Percentiles rank a stretch among this genome's conserved stretches.
These are phyloP conservation scores for Bacterosira constricta DNA, from an alignment of 108 stramenopile species.

Conservation along the genomic window DNA sequence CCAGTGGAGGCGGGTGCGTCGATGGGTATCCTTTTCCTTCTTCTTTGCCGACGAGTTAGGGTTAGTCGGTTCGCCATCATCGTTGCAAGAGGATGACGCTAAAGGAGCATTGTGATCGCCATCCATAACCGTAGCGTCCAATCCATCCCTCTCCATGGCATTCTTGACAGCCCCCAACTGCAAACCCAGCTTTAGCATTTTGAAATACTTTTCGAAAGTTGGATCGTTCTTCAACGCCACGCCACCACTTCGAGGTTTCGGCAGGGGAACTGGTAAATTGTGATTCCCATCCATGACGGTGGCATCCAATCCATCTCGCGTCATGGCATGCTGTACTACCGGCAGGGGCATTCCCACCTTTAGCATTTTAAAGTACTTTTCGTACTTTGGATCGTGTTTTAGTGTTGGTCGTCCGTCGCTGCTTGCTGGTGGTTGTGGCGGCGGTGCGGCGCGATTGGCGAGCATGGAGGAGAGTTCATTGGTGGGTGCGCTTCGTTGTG, in stretches of 20 bases:
- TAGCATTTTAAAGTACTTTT: slow-evolving; percentile 82
- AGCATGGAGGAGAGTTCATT: not conserved
- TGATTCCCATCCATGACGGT: slow-evolving; percentile 84
- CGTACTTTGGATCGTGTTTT: slow-evolving; percentile 83
- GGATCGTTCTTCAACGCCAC: slow-evolving; percentile 85
- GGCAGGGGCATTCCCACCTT: slow-evolving; percentile 86
- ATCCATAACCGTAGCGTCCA: slow-evolving; percentile 79
- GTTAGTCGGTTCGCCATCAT: not conserved
- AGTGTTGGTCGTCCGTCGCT: slow-evolving; percentile 52
- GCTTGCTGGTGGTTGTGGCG: not conserved
- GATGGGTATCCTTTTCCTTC: slow-evolving; percentile 66
- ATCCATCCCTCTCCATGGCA: slow-evolving; percentile 84
- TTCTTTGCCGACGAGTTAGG: slow-evolving; percentile 24
- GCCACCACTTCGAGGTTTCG: slow-evolving; percentile 32
- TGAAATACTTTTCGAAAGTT: slow-evolving; percentile 84
- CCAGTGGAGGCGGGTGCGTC: slow-evolving; percentile 91
- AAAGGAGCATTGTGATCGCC: slow-evolving; percentile 85
- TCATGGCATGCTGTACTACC: slow-evolving; percentile 89
- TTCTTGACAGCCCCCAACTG: slow-evolving; percentile 91
- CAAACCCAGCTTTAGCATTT: slow-evolving; percentile 91
- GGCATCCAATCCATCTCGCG: slow-evolving; percentile 80
- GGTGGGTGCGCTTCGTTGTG: too few relatives aligned
- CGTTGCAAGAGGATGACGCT: not conserved
- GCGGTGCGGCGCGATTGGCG: not conserved
- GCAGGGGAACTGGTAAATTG: slow-evolving; percentile 56